Evolutionary conservation across 2,329 filamentous ascomycete genomes (phyloP), one percentile per base, ranked within the genome.

Genomic region (Alternaria viburni): DNA sequence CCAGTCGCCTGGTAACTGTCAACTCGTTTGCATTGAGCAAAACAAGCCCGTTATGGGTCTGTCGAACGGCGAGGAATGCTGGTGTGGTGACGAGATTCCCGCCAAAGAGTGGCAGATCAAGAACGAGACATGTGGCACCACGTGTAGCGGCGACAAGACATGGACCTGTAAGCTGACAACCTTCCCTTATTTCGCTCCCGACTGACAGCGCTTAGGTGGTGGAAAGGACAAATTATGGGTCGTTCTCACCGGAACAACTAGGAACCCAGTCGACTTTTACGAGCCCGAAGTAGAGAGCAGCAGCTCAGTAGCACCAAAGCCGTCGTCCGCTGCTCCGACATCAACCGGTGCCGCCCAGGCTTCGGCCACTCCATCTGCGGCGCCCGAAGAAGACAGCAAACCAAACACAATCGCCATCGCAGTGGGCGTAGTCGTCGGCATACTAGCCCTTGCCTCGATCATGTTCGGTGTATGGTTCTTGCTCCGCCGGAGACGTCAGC

Each of bases 351-450:
- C 65, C 17, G 54, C 65, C 2, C 32, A 62, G 19, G 59, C 63
- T 11, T 49, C 59, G 6, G 44, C 65, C 12, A 81, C 46, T 71
- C 86, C 41, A 17, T 51, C 61, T 10, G 8, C 65, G 5, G 81
- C 44, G 71, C 86, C 36, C 72, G 80, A 23, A 19, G 76, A 77
- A 19, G 69, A 76, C 12, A 62, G 65, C 55, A 68, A 69, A 46
- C 83, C 89, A n/a, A 94, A 90, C 76, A 91, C 89, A n/a, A 91
- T 89, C 43, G 93, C 91, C 52, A 94, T 98, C 69, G 93, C 91
- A 17, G 95, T 90, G 10, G 95, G 95, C 64, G 92, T 93, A 1
- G 94, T 97, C 3, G 91, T 96, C 9, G 93, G 92, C 62, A 88
- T 97, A 2, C 83, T 97, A 3, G 91, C 83, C 2, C 74, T 93